These are phyloP conservation scores for Oryza brachyantha DNA, from an alignment of 176 grass and related monocot species.

Conservation along the genomic window DNA sequence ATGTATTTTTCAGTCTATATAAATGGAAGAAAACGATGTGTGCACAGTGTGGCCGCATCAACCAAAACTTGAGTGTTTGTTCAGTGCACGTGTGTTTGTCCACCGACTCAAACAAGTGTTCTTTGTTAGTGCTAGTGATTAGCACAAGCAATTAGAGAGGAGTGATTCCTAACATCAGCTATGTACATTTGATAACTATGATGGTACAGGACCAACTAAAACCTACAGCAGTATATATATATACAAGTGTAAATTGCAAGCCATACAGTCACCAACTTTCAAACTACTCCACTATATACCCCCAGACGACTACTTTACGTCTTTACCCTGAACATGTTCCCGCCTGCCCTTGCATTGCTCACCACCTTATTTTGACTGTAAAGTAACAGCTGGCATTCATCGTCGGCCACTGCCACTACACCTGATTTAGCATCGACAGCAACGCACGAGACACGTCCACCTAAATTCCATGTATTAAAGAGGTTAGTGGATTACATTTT, in stretches of 20 bases:
- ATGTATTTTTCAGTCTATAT: no score
- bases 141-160: no score
- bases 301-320: not conserved
- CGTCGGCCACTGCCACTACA: conserved; percentile 53
- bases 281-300: no score
- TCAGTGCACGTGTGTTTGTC: no score
- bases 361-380: conserved; percentile 33
- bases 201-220: not conserved
- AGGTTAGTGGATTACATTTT: no score
- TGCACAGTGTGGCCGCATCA: no score
- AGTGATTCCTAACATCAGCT: no score
- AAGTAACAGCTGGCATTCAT: conserved; percentile 41
- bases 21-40: no score
- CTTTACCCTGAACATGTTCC: not conserved
- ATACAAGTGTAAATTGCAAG: not conserved
- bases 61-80: no score
- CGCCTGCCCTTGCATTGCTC: not conserved
- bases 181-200: not conserved
- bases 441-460: conserved; percentile 39
- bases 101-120: no score
- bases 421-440: conserved; percentile 47
- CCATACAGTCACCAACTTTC: not conserved
- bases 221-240: not conserved
- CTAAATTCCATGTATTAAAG: conserved; percentile 22
- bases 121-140: no score